Evolutionary conservation across 345 rosid species (phyloP), one percentile per base, ranked within the genome.

Genomic region (Citrus inodora): DNA sequence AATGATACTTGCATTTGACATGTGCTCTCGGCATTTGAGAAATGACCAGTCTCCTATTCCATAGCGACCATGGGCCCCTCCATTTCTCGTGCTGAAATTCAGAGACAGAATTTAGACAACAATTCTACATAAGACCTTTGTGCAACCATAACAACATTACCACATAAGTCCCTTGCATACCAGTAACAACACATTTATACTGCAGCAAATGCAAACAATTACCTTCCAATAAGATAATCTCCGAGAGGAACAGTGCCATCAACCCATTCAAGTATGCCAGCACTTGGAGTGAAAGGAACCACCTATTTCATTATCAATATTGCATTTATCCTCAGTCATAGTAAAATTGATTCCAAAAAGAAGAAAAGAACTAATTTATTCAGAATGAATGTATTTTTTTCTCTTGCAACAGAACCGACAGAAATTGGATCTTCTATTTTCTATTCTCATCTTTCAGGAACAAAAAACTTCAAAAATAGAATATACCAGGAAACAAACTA

Each of bases 181-280:
- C 46, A 46, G 74, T n/a, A 48, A 25, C 24, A 76, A 78, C 35
- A 22, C 70, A 67, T 74, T 37, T 22, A 51, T 73, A 35, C 53
- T 27, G 55, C 13, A 74, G 56, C 67, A 38, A 19, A 55, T 56
- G 33, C 59, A 74, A 27, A 37, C 74, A 42, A 83, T 89, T 64
- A 95, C 99, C 99, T 92, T 86, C 96, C 98, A 62, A 76, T 90
- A 81, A 95, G 99, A 89, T 95, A 93, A 33, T 95, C 98, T 80
- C 97, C 98, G 64, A 95, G 91, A 75, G 99, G 99, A 82, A 93
- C 79, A 71, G 99, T 95, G 74, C 99, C 99, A 87, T 91, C 87
- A 71, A 95, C 99, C 99, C 98, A 95, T 83, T 95, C 99, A 79
- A 95, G 94, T 83, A 95, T 97, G 78, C 99, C 99, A 76, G 97